These are phyloP conservation scores for Meyerozyma elateridarum DNA, from an alignment of 1,139 yeast species.

Conservation along the genomic window DNA sequence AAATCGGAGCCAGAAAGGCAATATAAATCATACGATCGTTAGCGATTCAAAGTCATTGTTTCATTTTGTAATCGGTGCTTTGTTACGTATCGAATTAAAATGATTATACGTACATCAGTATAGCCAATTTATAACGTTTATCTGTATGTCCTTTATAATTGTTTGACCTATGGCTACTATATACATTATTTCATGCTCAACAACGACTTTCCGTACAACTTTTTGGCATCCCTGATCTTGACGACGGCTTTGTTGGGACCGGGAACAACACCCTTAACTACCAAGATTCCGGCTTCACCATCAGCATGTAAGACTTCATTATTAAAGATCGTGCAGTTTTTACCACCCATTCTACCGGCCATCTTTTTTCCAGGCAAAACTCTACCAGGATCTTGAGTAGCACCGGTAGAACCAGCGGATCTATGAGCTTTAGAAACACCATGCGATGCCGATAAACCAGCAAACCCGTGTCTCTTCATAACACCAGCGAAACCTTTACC, in stretches of 20 bases:
- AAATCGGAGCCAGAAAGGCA: no score
- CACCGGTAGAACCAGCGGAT: constrained; percentile 97
- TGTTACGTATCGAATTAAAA: no score
- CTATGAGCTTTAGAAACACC: constrained; percentile 95
- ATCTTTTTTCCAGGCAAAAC: constrained; percentile 94
- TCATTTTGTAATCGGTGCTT: no score
- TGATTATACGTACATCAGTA: no score
- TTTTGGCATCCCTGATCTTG: constrained; percentile 70
- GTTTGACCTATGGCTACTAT: background rate
- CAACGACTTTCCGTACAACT: constrained; percentile 35
- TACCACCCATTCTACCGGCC: constrained; percentile 96
- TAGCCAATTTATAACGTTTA: no score
- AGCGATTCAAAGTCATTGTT: no score
- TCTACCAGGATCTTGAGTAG: constrained; percentile 93
- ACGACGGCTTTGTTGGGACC: constrained; percentile 81
- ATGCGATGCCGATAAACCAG: constrained; percentile 88
- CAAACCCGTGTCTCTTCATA: constrained; percentile 92
- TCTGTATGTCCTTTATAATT: background rate
- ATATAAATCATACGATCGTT: no score
- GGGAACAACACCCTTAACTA: constrained; percentile 86
- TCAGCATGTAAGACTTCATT: constrained; percentile 74
- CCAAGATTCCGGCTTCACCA: constrained; percentile 72
- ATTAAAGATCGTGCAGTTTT: constrained; percentile 70
- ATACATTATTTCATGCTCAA: constrained; percentile 6
- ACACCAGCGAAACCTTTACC: constrained; percentile 99